Conservation (phyloP, 1,284 basidiomycete species). For the Marasmius sp. region DNA sequence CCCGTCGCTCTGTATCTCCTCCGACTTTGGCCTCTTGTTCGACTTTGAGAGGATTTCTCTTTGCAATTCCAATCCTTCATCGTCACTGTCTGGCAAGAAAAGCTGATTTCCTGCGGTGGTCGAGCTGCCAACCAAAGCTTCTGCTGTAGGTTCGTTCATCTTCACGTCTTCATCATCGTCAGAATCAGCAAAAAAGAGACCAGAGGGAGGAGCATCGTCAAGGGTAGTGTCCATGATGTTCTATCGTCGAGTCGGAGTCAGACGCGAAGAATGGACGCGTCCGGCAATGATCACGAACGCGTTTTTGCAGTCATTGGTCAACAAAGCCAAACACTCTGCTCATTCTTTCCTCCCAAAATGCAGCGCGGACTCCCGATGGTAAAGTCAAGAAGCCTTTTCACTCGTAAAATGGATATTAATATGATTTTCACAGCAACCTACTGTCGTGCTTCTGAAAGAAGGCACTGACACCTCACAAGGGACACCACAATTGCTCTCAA, state of each 20-base stretch:
- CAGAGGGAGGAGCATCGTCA: constrained; percentile 30
- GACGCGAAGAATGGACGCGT: constrained; percentile 21
- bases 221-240: constrained; percentile 25
- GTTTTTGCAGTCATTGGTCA: constrained; percentile 27
- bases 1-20: constrained; percentile 30
- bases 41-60: constrained; percentile 4
- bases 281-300: background rate
- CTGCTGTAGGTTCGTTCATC: constrained; percentile 1
- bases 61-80: constrained; percentile 39
- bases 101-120: constrained; percentile 22
- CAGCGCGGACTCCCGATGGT: constrained; percentile 76
- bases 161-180: constrained; percentile 39
- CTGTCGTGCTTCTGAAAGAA: constrained; percentile 90
- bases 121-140: background rate
- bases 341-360: constrained; percentile 48
- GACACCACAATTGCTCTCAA: constrained; percentile 90
- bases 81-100: constrained; percentile 62
- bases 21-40: constrained; percentile 17
- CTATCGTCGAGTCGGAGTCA: constrained; percentile 6
- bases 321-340: constrained; percentile 31
- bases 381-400: constrained; percentile 10
- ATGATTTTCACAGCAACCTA: constrained; percentile 73
- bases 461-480: constrained; percentile 98
- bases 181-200: constrained; percentile 48
- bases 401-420: constrained; percentile 17